Evolutionary conservation across 139 green algal genomes (phyloP).

Genomic region (Pleodorina starrii): DNA sequence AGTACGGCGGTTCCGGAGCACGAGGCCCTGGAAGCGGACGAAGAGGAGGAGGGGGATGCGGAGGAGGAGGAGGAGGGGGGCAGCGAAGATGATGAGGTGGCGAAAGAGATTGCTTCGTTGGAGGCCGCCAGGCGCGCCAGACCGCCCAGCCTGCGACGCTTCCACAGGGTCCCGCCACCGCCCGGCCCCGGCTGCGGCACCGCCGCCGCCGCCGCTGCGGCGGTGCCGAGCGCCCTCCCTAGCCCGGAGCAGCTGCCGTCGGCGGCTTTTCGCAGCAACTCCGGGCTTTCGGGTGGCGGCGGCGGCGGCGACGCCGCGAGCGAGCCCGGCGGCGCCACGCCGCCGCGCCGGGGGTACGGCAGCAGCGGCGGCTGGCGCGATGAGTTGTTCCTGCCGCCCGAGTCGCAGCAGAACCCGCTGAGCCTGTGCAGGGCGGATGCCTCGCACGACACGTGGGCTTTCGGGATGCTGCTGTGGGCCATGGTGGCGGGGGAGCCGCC

Average conservation of each 20-base stretch:
- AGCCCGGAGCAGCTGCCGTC: not conserved
- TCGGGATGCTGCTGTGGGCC: slow-evolving; percentile 10
- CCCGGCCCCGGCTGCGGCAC: too few species aligned
- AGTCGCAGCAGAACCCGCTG: not conserved
- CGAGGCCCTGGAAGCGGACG: not conserved
- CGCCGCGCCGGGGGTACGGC: too few species aligned
- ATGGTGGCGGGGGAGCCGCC: slow-evolving; percentile 3
- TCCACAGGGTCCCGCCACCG: not conserved
- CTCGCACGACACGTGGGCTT: slow-evolving; percentile 1
- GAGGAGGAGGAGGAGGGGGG: not conserved
- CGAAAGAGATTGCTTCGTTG: not conserved
- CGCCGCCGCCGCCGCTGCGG: too few species aligned
- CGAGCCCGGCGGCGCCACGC: not conserved
- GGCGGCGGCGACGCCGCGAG: not conserved
- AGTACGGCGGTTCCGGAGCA: not conserved
- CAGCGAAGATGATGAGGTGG: not conserved
- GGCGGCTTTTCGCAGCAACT: not conserved
- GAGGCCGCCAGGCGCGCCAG: not conserved
- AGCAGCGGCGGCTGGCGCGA: not conserved
- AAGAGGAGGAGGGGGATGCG: not conserved
- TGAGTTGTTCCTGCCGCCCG: not conserved
- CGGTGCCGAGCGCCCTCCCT: not conserved
- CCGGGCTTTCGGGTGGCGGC: not conserved
- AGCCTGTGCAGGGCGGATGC: not conserved
- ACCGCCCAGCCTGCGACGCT: not conserved